Evolutionary conservation across 176 grass and related monocot genomes (phyloP).

Genomic region (Luzula sylvatica): DNA sequence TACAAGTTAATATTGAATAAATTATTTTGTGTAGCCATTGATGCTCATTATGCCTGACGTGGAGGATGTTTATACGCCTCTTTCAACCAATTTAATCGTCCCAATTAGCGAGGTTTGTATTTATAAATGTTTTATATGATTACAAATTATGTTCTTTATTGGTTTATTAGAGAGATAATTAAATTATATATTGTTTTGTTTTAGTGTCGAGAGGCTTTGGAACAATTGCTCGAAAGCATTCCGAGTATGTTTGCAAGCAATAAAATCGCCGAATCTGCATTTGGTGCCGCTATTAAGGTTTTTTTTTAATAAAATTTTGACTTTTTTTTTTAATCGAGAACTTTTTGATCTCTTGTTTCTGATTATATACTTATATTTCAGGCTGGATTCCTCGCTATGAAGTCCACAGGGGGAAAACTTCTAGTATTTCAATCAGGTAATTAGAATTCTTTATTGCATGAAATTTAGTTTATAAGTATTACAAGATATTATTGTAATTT

Average conservation of each 20-base stretch:
- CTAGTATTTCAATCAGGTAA: constrained; percentile 89
- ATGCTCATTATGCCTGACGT: constrained; percentile 86
- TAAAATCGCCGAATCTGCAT: constrained; percentile 72
- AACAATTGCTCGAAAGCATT: constrained; percentile 83
- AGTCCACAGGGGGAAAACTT: constrained; percentile 83
- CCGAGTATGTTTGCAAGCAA: constrained; percentile 76
- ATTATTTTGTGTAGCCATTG: constrained; percentile 47
- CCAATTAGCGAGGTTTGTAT: constrained; percentile 59
- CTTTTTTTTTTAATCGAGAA: not conserved
- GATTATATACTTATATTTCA: constrained; percentile 14
- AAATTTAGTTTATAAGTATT: not conserved
- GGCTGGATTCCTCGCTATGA: constrained; percentile 74
- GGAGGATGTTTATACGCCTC: constrained; percentile 78
- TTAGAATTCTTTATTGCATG: not conserved
- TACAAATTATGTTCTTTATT: not conserved
- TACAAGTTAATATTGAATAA: not conserved
- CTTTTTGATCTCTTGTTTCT: not conserved
- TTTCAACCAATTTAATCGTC: constrained; percentile 65
- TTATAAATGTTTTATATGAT: constrained; percentile 1
- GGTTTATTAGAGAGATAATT: not conserved
- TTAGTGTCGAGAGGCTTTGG: constrained; percentile 71
- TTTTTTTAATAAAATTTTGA: not conserved
- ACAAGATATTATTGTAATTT: constrained; percentile 7
- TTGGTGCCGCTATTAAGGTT: constrained; percentile 82
- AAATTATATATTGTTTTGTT: constrained; percentile 14